Base-by-base conservation (phyloP, 768 basidiomycete genomes). In the Boletus reticulatus region DNA sequence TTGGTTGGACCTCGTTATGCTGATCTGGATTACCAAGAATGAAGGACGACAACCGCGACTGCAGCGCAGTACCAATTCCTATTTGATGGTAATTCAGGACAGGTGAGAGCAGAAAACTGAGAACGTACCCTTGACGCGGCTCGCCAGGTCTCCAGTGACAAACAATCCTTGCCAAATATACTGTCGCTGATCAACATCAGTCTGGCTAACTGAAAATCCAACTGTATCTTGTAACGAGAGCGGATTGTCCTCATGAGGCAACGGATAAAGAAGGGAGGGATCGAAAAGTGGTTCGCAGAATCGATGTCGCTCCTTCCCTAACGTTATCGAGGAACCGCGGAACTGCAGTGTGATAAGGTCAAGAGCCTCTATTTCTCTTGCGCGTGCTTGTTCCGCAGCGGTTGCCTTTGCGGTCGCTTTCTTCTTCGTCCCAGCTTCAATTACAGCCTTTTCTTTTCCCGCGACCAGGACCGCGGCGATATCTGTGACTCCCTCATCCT, bases 241-340 rank as follows among this genome's bases (percentile, higher is more conserved):
- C 7, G 56, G 55, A 44, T 50, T 51, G 24, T 68, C 58, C 48
- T 59, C 58, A 27, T 55, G 61, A 44, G 61, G 52, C 6, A 80
- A 52, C 19, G 72, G 73, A 1, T 73, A 72, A 54, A 92, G 70
- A 41, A 92, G 63, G 4, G 70, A 75, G 3, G 88, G 87, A 65
- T 93, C 87, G 60, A 93, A 94, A 27, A 97, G 76, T 7, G 93
- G 92, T 69, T 96, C 94, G 68, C 91, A 93, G 73, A 94, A 90
- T 39, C 90, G 79, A 76, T 97, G 93, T 36, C 94, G 80, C 66
- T 93, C 92, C 68, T 89, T 91, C 17, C 94, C 94, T 36, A 96
- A 62, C 9, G 88, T 89, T 55, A 95, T 66, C 39, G 83, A 79
- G 65, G 81, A 78, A 11, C 78, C 84, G n/a, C 83, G 79, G 72